phyloP scores from a whole-genome alignment of 2,329 filamentous ascomycete genomes.

The Cladosporium sp. region DNA sequence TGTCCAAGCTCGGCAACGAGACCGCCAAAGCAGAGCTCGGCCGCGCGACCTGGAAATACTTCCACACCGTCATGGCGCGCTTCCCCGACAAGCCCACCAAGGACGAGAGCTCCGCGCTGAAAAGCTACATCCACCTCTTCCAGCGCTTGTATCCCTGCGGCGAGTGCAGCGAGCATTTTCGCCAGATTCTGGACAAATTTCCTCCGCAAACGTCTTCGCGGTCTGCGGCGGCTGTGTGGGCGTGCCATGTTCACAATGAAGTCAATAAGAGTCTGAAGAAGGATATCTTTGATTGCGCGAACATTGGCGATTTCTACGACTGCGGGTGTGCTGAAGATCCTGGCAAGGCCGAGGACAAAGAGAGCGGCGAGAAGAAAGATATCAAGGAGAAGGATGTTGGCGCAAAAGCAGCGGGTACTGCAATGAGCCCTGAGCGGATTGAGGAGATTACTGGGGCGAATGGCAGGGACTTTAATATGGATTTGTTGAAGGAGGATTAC shows the following conservation, averaged over 20 bases:
- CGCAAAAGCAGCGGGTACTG: neutral
- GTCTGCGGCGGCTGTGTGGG: constrained; percentile 64
- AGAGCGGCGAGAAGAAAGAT: neutral
- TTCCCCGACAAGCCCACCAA: constrained; percentile 63
- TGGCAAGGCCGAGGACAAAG: constrained; percentile 16
- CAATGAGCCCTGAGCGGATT: constrained; percentile 31
- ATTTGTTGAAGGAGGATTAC: constrained; percentile 25
- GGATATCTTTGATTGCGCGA: constrained; percentile 62
- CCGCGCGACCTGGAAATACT: constrained; percentile 64
- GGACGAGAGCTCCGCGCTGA: constrained; percentile 61
- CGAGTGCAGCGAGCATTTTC: constrained; percentile 66
- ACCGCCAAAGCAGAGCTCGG: constrained; percentile 72
- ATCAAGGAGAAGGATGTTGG: constrained; percentile 20
- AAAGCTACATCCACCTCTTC: constrained; percentile 64
- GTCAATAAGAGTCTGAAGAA: constrained; percentile 64
- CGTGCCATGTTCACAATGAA: constrained; percentile 66
- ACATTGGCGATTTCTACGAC: constrained; percentile 67
- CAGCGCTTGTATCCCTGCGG: constrained; percentile 66
- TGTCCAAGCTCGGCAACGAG: constrained; percentile 78
- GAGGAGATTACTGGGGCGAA: constrained; percentile 31
- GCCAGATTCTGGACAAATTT: constrained; percentile 60
- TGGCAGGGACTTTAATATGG: constrained; percentile 34
- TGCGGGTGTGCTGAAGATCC: constrained; percentile 63
- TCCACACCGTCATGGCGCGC: constrained; percentile 66
- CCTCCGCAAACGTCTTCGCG: constrained; percentile 65